Base-by-base conservation (phyloP, 2,329 filamentous ascomycete genomes). In the Sarocladiaceae sp. region DNA sequence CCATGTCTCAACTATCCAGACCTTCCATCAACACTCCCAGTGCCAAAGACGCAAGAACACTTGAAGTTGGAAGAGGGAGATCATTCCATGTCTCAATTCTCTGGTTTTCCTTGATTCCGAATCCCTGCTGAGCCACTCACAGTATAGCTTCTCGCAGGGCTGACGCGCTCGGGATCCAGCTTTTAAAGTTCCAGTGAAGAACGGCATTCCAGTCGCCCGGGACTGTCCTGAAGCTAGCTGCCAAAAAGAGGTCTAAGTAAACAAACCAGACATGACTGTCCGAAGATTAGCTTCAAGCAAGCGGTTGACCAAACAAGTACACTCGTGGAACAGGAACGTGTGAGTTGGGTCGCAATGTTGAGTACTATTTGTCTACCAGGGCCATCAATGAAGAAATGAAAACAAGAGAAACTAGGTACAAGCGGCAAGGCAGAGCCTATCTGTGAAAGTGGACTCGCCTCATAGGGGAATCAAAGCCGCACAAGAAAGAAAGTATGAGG, bases 351-450 rank as follows among this genome's bases (percentile, higher is more conserved):
- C 26, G 34, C 34, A 39, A 39, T 39, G 34, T 24, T 39, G 34
- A 39, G 34, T 39, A 39, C 23, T 39, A 39, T 39, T 39, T n/a
- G 34, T 39, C 34, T 39, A 39, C 34, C 34, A 39, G 34, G 34
- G 34, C 34, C 34, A 24, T 39, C n/a, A n/a, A n/a, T 24, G 10
- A 23, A 24, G 20, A 23, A 12, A 39, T n/a, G n/a, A n/a, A n/a
- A n/a, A n/a, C n/a, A n/a, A n/a, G n/a, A n/a, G n/a, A 24, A 35
- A 39, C 11, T 39, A 39, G 20, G 18, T 35, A 35, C 33, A 35
- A 15, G 33, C 18, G n/a, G 16, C 18, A 6, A 39, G 34, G 11
- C 34, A 35, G 18, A 23, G n/a, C 12, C n/a, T n/a, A n/a, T n/a
- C n/a, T n/a, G n/a, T n/a, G n/a, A n/a, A n/a, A n/a, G n/a, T n/a